Percentiles rank a stretch among this genome's conserved stretches.
Conservation (phyloP, 352 stramenopile genomes). For the Globisporangium yorkense region DNA sequence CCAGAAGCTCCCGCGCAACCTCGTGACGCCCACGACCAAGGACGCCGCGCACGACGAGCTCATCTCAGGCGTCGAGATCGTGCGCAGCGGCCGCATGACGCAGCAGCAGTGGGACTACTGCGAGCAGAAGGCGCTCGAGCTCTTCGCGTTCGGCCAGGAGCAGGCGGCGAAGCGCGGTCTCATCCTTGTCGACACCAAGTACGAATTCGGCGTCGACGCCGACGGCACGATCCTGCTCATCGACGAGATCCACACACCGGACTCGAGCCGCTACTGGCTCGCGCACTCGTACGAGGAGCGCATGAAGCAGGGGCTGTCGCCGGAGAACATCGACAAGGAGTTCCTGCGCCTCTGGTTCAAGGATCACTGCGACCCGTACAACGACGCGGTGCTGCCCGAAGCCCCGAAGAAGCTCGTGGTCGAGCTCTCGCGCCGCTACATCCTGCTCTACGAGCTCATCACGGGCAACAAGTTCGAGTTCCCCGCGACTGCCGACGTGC, state of each 20-base stretch:
- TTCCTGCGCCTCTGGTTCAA: slow-evolving; percentile 98
- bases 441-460: slow-evolving; percentile 98
- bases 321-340: slow-evolving; percentile 99
- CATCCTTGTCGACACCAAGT: slow-evolving; percentile 99
- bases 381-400: slow-evolving; percentile 92
- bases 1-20: slow-evolving; percentile 92
- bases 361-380: slow-evolving; percentile 98
- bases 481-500: slow-evolving; percentile 19
- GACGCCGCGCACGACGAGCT: slow-evolving; percentile 97
- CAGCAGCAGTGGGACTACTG: slow-evolving; percentile 97
- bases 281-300: slow-evolving; percentile 87
- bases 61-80: slow-evolving; percentile 93
- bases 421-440: slow-evolving; percentile 96
- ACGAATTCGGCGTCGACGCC: slow-evolving; percentile 79
- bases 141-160: slow-evolving; percentile 92
- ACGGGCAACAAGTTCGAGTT: slow-evolving; percentile 95
- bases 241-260: slow-evolving; percentile 99
- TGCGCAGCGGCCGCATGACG: slow-evolving; percentile 93
- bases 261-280: slow-evolving; percentile 96
- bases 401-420: slow-evolving; percentile 94
- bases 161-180: slow-evolving; percentile 90
- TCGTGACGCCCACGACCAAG: slow-evolving; percentile 99
- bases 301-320: slow-evolving; percentile 85
- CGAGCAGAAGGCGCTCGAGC: slow-evolving; percentile 85
- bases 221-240: slow-evolving; percentile 94